A percentile compares a stretch with the other conserved stretches of the same genome.
phyloP scores from a whole-genome alignment of 305 asterid species.

The Caryopteris hybrid region DNA sequence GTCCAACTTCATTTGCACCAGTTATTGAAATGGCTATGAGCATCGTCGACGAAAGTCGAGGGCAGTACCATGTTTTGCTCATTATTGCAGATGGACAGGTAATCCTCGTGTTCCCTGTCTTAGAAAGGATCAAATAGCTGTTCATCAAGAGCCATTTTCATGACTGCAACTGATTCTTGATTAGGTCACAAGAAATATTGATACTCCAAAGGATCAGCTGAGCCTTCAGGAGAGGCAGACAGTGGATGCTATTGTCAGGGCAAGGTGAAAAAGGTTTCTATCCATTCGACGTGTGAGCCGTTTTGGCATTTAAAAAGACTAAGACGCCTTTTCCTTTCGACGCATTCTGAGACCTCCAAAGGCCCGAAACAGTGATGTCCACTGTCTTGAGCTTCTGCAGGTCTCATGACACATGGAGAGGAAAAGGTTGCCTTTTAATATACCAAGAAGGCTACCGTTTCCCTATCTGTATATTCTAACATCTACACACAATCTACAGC shows the following conservation, averaged over 20 bases:
- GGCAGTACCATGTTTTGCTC: constrained; percentile 55
- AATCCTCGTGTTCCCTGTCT: not conserved
- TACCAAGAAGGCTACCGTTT: not conserved
- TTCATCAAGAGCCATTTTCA: not conserved
- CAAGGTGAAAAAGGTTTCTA: constrained; percentile 50
- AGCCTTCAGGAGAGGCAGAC: constrained; percentile 49
- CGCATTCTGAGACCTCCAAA: not conserved
- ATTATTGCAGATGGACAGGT: constrained; percentile 60
- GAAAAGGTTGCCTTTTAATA: too few species aligned
- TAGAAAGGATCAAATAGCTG: not conserved
- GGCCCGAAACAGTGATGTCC: too few species aligned
- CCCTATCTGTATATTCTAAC: not conserved
- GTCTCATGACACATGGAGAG: too few species aligned
- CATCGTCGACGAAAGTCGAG: constrained; percentile 46
- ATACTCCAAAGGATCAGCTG: constrained; percentile 36
- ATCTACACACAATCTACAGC: constrained; percentile 23
- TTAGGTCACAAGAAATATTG: constrained; percentile 48
- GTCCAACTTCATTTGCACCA: constrained; percentile 58
- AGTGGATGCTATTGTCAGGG: constrained; percentile 53
- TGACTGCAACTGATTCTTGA: not conserved
- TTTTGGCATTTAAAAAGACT: not conserved
- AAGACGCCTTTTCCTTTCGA: too few species aligned
- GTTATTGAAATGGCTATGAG: constrained; percentile 47
- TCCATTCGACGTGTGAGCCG: not conserved
- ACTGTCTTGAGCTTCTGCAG: not conserved